phyloP scores from a whole-genome alignment of 2,329 filamentous ascomycete species.

The Verticillium tricorpus region DNA sequence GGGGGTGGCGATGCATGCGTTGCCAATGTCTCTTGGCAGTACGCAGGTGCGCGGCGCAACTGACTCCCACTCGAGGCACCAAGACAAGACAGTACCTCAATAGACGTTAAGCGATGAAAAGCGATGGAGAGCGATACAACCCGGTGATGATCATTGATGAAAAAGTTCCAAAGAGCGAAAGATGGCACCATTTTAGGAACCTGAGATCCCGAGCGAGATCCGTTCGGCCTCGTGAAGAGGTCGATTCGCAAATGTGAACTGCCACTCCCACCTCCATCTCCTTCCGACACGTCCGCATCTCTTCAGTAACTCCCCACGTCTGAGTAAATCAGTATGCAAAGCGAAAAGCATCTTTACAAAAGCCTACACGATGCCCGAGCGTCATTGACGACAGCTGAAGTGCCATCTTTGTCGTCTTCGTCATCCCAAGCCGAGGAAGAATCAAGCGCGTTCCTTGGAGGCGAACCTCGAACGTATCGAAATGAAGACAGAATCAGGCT shows the following conservation, averaged over 20 bases:
- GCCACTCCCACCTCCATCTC: neutral
- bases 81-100: neutral
- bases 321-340: neutral
- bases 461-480: neutral
- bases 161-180: too few species aligned
- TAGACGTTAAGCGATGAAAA: neutral
- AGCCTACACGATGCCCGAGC: neutral
- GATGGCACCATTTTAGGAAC: too few species aligned
- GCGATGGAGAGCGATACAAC: neutral
- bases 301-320: neutral
- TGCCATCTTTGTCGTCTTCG: neutral
- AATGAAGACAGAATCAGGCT: neutral
- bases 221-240: too few species aligned
- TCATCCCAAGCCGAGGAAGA: neutral
- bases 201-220: too few species aligned
- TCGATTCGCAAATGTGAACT: neutral
- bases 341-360: neutral
- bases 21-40: neutral
- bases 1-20: neutral
- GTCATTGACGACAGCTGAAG: neutral
- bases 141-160: too few species aligned
- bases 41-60: neutral
- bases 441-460: neutral
- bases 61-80: neutral
- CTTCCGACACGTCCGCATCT: neutral